These are phyloP conservation scores for Phylloporus sp. DNA, from an alignment of 768 basidiomycete genomes.

Conservation along the genomic window DNA sequence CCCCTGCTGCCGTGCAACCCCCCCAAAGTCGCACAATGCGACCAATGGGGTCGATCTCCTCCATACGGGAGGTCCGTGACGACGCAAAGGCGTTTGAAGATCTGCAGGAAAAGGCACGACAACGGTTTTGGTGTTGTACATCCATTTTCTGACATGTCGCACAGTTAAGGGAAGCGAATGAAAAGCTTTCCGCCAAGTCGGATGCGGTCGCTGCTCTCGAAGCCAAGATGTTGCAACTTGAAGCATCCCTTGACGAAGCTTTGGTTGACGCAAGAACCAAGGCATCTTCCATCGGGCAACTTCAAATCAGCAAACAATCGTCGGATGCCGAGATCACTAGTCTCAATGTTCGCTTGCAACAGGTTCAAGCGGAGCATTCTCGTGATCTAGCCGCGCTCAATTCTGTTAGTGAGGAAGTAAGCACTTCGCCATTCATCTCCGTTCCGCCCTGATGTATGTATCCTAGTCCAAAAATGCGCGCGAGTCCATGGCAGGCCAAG, in stretches of 20 bases:
- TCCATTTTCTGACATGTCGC: background rate
- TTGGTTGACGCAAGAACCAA: slow-evolving; percentile 47
- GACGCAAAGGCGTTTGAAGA: slow-evolving; percentile 54
- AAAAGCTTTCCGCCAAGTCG: slow-evolving; percentile 50
- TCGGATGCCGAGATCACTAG: slow-evolving; percentile 47
- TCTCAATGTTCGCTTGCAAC: slow-evolving; percentile 37
- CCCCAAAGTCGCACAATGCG: slow-evolving; percentile 40
- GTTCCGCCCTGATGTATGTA: slow-evolving; percentile 2
- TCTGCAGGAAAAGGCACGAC: slow-evolving; percentile 53
- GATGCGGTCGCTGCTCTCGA: slow-evolving; percentile 49
- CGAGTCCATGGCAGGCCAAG: slow-evolving; percentile 36
- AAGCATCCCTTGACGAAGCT: slow-evolving; percentile 44
- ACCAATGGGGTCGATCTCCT: slow-evolving; percentile 60
- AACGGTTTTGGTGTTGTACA: background rate
- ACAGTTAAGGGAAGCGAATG: slow-evolving; percentile 58
- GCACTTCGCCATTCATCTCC: slow-evolving; percentile 8
- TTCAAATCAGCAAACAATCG: slow-evolving; percentile 45
- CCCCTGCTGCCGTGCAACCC: slow-evolving; percentile 21
- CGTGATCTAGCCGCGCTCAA: slow-evolving; percentile 32
- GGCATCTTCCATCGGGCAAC: slow-evolving; percentile 36
- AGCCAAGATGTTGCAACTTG: slow-evolving; percentile 44
- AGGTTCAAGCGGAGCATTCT: slow-evolving; percentile 29
- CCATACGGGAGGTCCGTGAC: slow-evolving; percentile 65
- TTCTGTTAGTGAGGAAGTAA: slow-evolving; percentile 48
- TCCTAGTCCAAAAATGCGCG: slow-evolving; percentile 51